Evolutionary conservation across 108 stramenopile genomes (phyloP), one percentile per base, ranked within the genome.

Genomic region (Conticribra guillardii): DNA sequence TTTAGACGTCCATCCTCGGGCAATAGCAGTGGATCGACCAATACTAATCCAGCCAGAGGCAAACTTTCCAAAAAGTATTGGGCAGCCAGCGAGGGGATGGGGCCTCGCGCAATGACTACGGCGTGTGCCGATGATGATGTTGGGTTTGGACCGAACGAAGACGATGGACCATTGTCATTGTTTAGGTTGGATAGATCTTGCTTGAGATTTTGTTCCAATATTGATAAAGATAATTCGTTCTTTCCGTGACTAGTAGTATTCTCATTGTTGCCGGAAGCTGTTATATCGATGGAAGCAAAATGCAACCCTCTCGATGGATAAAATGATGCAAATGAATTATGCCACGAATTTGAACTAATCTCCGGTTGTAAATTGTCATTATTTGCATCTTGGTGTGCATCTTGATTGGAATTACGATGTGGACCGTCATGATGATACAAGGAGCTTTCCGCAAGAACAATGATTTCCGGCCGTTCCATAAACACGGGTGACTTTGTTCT

Each of bases 61-160:
- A 64, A n/a, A 54, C 80, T 81, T 52, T 81, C 80, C 48, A 81
- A 59, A 52, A 64, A 81, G 28, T 81, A 81, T 47, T 81, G 80
- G 2, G 80, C 74, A 33, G 70, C 56, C 26, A 81, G 74, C 16
- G 52, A 76, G 51, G 54, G 80, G 17, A 81, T 46, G n/a, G 80
- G 80, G 23, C 80, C 80, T 1, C 74, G 60, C 22, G 80, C 69
- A 0, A 81, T 34, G 11, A 76, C 34, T 52, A 76, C 46, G 14
- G 60, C 29, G 41, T 81, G 74, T 31, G 80, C 74, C 47, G 74
- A 71, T n/a, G 52, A 7, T 2, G 61, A 50, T 27, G 61, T 11
- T 32, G 64, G 27, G 26, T 4, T 29, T 9, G 55, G 9, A 56
- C 7, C 7, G 3, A 16, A 15, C 14, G 59, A 41, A 5, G 37